These are phyloP conservation scores for Astrocystis sublimbata DNA, from an alignment of 495 filamentous ascomycete species.

Conservation along the genomic window DNA sequence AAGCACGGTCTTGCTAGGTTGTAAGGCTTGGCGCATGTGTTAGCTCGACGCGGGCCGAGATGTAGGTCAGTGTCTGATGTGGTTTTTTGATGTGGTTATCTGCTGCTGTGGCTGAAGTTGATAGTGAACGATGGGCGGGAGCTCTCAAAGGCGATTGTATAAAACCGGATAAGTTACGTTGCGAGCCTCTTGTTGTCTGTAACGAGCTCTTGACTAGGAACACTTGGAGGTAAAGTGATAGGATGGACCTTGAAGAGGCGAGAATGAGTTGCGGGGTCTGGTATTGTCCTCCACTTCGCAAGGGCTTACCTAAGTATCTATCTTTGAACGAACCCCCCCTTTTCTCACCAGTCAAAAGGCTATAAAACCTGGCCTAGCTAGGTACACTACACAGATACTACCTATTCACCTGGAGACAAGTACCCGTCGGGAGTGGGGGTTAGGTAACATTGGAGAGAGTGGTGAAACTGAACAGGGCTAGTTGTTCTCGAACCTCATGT, in stretches of 20 bases:
- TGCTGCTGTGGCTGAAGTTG: neutral
- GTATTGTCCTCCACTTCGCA: neutral
- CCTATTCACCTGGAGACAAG: constrained; percentile 5
- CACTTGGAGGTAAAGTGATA: neutral
- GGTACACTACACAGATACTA: no score
- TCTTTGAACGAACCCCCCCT: no score
- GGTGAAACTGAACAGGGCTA: constrained; percentile 1
- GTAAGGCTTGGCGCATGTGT: constrained; percentile 2
- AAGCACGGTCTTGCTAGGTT: neutral
- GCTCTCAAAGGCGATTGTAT: neutral
- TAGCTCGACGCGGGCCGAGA: constrained; percentile 12
- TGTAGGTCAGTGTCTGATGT: neutral
- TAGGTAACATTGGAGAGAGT: neutral
- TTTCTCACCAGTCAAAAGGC: constrained; percentile 15
- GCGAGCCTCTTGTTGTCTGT: neutral
- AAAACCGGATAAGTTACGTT: neutral
- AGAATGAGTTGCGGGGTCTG: constrained; percentile 11
- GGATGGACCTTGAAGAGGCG: neutral
- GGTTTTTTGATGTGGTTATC: neutral
- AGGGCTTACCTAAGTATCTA: constrained; percentile 1
- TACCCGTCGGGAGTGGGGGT: neutral
- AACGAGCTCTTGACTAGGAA: neutral
- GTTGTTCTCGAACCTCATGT: neutral
- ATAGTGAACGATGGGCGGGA: neutral
- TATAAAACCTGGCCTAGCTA: neutral